Evolutionary conservation across 1,139 yeast genomes (phyloP), one percentile per base, ranked within the genome.

Genomic region (Yamadazyma dendronema): DNA sequence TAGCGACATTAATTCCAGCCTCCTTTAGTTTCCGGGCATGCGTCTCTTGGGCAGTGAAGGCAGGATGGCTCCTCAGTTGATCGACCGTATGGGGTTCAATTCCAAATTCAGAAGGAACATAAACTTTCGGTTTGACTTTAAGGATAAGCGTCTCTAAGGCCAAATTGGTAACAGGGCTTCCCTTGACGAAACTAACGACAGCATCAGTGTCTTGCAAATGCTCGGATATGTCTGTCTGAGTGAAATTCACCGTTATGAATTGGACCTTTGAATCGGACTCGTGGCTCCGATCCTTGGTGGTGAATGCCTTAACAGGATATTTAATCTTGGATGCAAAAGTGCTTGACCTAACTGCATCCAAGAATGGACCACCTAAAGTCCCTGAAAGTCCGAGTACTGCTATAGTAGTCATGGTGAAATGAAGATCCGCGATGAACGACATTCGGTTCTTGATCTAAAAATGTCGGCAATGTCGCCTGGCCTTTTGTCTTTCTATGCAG

Each of bases 71-170:
- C 6, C 12, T 7, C 5, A 5, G 17, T 13, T 26, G 9, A 13
- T 12, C 16, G 6, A 26, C 16, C 6, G 16, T 26, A 13, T 14
- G 5, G 17, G 17, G 42, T 35, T 77, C 78, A 27, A 63, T 52
- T 32, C 87, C 87, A 48, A 75, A 81, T 50, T 80, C 85, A 3
- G 85, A 74, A 27, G 86, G 84, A 39, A 81, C 67, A 56, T 70
- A 79, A 23, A 79, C 49, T 52, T 76, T 73, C 31, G 80, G 79
- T 48, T 65, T 69, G 28, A 71, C 67, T 12, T 52, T 52, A 6
- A 53, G 50, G 2, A 73, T 66, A 4, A 78, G 48, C 36, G 56
- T 49, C 43, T 64, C 70, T 25, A 63, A 36, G 3, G 44, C 43
- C 3, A 56, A 46, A 17, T 57, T 57, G 17, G 54, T 34, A 3